Evolutionary conservation across 768 basidiomycete genomes (phyloP).

Genomic region (Tulasnella sp.): DNA sequence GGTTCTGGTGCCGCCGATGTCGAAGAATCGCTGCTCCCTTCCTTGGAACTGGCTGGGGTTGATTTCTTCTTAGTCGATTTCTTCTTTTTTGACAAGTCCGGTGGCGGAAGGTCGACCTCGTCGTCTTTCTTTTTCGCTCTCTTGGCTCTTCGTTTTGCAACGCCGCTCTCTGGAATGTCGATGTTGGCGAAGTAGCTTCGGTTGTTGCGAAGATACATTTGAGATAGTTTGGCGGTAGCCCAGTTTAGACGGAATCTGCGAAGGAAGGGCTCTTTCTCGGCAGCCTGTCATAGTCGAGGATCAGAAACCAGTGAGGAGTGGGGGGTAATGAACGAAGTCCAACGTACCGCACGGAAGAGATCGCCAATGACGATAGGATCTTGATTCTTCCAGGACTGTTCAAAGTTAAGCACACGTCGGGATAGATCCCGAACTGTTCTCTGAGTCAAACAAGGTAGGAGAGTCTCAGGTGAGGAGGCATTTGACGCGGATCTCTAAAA

Average conservation of each 20-base stretch:
- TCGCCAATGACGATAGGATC: not conserved
- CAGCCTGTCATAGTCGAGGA: not conserved
- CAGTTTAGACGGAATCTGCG: not conserved
- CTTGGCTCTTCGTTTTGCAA: not conserved
- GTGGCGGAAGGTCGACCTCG: not conserved
- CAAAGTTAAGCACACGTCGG: not conserved
- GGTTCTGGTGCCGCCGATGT: too few species aligned
- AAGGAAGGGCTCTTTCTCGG: not conserved
- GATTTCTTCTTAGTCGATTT: not conserved
- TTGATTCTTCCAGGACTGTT: not conserved
- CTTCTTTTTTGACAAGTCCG: not conserved
- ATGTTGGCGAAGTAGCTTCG: not conserved
- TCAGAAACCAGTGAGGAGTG: not conserved
- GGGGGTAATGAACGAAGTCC: too few species aligned
- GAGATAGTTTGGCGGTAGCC: not conserved
- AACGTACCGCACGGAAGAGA: not conserved
- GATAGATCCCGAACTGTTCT: not conserved
- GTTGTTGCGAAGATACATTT: not conserved
- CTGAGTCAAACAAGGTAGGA: not conserved
- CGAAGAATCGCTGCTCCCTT: too few species aligned
- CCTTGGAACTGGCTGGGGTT: not conserved
- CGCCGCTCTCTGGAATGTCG: not conserved
- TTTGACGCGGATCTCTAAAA: too few species aligned
- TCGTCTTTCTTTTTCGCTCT: not conserved
- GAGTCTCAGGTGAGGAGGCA: too few species aligned